Evolutionary conservation across 305 asterid genomes (phyloP).

Genomic region (Monarda citriodora): DNA sequence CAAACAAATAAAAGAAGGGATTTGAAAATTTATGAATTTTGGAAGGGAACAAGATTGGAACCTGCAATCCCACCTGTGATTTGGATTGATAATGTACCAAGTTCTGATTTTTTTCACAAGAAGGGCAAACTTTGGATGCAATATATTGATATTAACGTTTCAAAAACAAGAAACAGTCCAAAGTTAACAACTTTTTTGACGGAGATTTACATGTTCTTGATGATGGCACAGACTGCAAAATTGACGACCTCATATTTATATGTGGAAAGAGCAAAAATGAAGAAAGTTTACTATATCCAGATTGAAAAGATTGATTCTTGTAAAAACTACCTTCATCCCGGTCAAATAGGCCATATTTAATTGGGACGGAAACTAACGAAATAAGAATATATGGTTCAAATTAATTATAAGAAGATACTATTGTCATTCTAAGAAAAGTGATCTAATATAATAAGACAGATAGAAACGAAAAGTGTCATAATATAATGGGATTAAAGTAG

Average conservation of each 20-base stretch:
- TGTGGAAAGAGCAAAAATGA: background rate
- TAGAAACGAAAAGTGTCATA: too few relatives aligned
- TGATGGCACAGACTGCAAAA: background rate
- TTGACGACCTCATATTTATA: background rate
- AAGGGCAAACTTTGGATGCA: background rate
- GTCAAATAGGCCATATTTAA: too few relatives aligned
- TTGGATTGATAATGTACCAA: background rate
- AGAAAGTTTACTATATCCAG: background rate
- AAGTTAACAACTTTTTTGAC: conserved; percentile 1
- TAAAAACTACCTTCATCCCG: too few relatives aligned
- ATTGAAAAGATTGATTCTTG: background rate
- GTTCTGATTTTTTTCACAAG: background rate
- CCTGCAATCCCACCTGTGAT: background rate
- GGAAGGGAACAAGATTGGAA: background rate
- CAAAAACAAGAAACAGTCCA: background rate
- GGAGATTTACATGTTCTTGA: background rate
- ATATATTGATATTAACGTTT: conserved; percentile 2
- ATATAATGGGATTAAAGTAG: too few relatives aligned
- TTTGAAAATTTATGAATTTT: too few relatives aligned
- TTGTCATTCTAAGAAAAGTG: too few relatives aligned
- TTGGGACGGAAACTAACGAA: too few relatives aligned
- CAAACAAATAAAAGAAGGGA: too few relatives aligned
- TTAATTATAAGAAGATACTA: too few relatives aligned
- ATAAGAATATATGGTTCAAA: too few relatives aligned
- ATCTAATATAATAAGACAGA: too few relatives aligned